Percentiles rank a stretch among this genome's conserved stretches.
Evolutionary conservation across 345 rosid genomes (phyloP).

Genomic region (Microcos paniculata): DNA sequence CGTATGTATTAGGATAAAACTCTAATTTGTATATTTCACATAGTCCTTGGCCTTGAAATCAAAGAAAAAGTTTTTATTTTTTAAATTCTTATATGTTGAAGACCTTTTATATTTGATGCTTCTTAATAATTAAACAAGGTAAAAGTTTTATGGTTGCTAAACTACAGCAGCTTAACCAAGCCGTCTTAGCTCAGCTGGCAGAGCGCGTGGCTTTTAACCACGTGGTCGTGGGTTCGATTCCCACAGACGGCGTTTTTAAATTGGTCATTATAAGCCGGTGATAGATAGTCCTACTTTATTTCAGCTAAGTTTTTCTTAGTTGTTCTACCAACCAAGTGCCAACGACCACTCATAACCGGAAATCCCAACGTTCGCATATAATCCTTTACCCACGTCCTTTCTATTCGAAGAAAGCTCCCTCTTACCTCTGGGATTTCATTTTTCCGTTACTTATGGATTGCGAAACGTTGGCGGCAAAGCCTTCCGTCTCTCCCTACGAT

Average conservation of each 20-base stretch:
- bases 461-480: not conserved
- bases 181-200: slow-evolving; percentile 75
- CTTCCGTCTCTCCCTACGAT: slow-evolving; percentile 32
- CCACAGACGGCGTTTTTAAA: slow-evolving; percentile 46
- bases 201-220: slow-evolving; percentile 81
- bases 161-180: not conserved
- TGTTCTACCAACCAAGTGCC: not conserved
- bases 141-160: too few relatives aligned
- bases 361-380: not conserved
- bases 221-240: slow-evolving; percentile 77
- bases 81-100: too few relatives aligned
- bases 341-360: not conserved
- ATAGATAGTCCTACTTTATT: too few relatives aligned
- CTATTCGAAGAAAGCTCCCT: not conserved
- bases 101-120: too few relatives aligned
- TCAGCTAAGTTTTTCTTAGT: too few relatives aligned
- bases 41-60: too few relatives aligned
- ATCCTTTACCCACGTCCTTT: too few relatives aligned
- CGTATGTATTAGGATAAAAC: too few relatives aligned
- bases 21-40: too few relatives aligned
- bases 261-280: not conserved
- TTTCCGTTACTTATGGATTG: not conserved
- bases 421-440: too few relatives aligned
- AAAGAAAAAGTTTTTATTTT: too few relatives aligned
- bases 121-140: too few relatives aligned